Conservation (phyloP, 305 asterid species). For the Ilex paraguariensis region DNA sequence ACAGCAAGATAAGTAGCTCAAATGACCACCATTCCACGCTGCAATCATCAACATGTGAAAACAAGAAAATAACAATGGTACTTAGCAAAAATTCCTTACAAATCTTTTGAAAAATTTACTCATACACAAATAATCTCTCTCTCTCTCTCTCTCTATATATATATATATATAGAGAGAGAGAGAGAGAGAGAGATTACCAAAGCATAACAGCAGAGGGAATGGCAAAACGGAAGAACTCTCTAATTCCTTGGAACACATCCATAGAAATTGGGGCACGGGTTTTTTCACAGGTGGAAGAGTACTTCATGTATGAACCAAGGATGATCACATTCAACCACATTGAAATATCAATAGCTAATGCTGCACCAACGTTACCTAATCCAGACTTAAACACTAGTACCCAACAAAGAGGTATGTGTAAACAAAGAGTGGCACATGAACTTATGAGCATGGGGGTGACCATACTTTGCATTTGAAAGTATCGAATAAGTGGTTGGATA, state of each 20-base stretch:
- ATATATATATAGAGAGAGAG: too few relatives aligned
- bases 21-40: constrained; percentile 79
- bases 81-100: too few relatives aligned
- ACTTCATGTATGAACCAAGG: constrained; percentile 46
- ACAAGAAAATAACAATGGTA: too few relatives aligned
- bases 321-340: constrained; percentile 60
- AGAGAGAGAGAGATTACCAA: constrained; percentile 36
- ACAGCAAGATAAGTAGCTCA: constrained; percentile 58
- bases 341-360: constrained; percentile 51
- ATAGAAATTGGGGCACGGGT: constrained; percentile 51
- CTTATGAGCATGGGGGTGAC: constrained; percentile 55
- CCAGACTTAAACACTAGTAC: constrained; percentile 45
- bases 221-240: constrained; percentile 52
- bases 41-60: constrained; percentile 1
- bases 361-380: constrained; percentile 50
- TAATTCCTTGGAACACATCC: constrained; percentile 49
- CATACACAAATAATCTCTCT: too few relatives aligned
- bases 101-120: too few relatives aligned
- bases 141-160: too few relatives aligned
- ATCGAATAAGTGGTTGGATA: constrained; percentile 68
- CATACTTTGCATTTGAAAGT: constrained; percentile 68
- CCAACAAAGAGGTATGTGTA: constrained; percentile 59
- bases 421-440: constrained; percentile 44
- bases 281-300: constrained; percentile 39
- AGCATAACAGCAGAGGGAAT: constrained; percentile 80